Evolutionary conservation across 176 grass and related monocot genomes (phyloP).

Genomic region (Zizania latifolia): DNA sequence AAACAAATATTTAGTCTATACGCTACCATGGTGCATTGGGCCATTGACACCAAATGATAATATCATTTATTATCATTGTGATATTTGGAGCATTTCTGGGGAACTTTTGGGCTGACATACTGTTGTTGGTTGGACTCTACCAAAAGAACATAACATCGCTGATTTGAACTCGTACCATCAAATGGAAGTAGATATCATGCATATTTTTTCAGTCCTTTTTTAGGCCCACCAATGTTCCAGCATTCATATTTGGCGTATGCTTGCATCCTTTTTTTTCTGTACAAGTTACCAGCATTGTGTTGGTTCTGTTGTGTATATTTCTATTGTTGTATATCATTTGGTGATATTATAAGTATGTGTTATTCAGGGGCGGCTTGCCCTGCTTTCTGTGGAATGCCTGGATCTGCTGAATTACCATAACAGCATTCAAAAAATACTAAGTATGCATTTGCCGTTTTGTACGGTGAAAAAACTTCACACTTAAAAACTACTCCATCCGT

Average conservation of each 20-base stretch:
- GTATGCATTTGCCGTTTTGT: not conserved
- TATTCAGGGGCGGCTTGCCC: not conserved
- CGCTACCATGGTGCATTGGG: not conserved
- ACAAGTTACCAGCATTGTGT: not conserved
- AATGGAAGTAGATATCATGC: not conserved
- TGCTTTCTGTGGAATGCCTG: not conserved
- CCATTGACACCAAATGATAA: not conserved
- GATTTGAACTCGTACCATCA: not conserved
- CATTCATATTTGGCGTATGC: not conserved
- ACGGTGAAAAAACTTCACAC: too few relatives aligned
- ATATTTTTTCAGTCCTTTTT: not conserved
- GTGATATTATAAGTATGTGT: not conserved
- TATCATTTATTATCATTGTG: not conserved
- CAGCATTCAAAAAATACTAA: not conserved
- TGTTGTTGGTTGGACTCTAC: conserved; percentile 3
- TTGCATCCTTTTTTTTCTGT: not conserved
- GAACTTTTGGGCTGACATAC: conserved; percentile 5
- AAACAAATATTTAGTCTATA: conserved; percentile 23
- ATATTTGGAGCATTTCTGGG: not conserved
- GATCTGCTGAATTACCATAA: not conserved
- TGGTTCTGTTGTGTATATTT: not conserved
- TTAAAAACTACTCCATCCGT: too few relatives aligned
- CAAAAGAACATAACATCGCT: not conserved
- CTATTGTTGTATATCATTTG: not conserved
- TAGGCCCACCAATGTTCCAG: not conserved